Evolutionary conservation across 768 basidiomycete genomes (phyloP), one percentile per base, ranked within the genome.

Genomic region (Leccinum fibrillosum): DNA sequence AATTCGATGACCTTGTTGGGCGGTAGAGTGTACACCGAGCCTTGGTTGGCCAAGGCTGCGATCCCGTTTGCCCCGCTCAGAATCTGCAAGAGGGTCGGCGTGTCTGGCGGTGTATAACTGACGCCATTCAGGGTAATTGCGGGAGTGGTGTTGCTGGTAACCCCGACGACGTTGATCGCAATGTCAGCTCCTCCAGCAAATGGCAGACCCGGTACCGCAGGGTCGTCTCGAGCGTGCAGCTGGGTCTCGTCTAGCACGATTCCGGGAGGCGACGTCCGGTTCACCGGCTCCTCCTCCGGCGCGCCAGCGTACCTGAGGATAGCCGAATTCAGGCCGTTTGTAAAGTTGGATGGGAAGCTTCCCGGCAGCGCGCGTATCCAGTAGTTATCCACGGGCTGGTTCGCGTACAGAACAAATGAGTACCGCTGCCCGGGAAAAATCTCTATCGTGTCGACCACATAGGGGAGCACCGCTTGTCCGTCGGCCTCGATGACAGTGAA

Each of bases 361-460:
- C 45, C 45, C 32, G 77, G 75, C 12, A 65, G 21, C 3, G 76
- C 75, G 15, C 75, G 75, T 50, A 77, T 72, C 75, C 78, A 78
- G 48, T 78, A 79, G 56, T 77, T 79, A 42, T 63, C 68, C 26
- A 75, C 57, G 0, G 69, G 62, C 44, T 74, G 68, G 49, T 74
- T 70, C 8, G 75, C 74, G 34, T 62, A 60, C 13, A 79, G 59
- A 11, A 82, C 66, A 60, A 81, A 71, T 0, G 81, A 80, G 64
- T 84, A 84, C 12, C 82, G 77, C 65, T 84, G 83, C 1, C 75
- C 82, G 15, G 74, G 70, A 55, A 75, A 80, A 34, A 85, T 78
- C 10, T 74, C 69, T 49, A 82, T 74, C 12, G 69, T 64, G 53
- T 80, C 76, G 3, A 79, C 76, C 1, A 56, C 59, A 11, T 74